These are phyloP conservation scores for Dactylellina haptotyla DNA, from an alignment of 2,329 filamentous ascomycete genomes.

Conservation along the genomic window DNA sequence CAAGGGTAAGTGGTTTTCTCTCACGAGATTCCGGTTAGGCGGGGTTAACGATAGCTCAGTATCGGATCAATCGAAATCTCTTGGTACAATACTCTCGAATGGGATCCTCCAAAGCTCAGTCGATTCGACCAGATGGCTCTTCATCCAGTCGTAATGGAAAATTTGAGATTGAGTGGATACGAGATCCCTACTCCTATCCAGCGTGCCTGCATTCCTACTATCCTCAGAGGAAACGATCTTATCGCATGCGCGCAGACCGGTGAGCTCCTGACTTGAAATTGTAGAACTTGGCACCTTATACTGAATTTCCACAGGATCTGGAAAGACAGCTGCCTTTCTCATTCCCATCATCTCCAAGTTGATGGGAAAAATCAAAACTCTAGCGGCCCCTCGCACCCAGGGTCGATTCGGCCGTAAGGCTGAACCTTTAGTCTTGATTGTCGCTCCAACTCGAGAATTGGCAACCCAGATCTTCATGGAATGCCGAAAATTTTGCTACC, in stretches of 20 bases:
- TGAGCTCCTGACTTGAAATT: conserved; percentile 65
- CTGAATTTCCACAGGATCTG: conserved; percentile 73
- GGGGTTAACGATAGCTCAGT: conserved; percentile 60
- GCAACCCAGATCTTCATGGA: conserved; percentile 96
- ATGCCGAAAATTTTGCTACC: conserved; percentile 89
- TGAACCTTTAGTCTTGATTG: conserved; percentile 86
- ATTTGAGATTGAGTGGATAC: conserved; percentile 76
- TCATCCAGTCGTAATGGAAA: conserved; percentile 83
- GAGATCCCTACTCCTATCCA: conserved; percentile 84
- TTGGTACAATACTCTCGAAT: conserved; percentile 70
- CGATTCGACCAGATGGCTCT: conserved; percentile 79
- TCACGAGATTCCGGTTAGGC: conserved; percentile 55
- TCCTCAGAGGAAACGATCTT: conserved; percentile 79
- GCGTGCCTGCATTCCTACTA: conserved; percentile 81
- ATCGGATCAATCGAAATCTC: conserved; percentile 68
- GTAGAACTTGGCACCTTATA: neutral
- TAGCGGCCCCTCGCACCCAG: conserved; percentile 77
- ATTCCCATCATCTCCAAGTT: conserved; percentile 88
- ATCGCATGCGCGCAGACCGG: conserved; percentile 93
- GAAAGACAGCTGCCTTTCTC: conserved; percentile 93
- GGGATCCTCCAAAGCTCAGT: conserved; percentile 62
- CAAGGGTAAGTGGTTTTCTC: conserved; percentile 27
- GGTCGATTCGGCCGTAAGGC: conserved; percentile 66
- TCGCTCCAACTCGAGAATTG: conserved; percentile 88
- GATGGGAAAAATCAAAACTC: conserved; percentile 94